Conservation (phyloP, 306 rosid genomes). For the Oxytropis ochrocephala region DNA sequence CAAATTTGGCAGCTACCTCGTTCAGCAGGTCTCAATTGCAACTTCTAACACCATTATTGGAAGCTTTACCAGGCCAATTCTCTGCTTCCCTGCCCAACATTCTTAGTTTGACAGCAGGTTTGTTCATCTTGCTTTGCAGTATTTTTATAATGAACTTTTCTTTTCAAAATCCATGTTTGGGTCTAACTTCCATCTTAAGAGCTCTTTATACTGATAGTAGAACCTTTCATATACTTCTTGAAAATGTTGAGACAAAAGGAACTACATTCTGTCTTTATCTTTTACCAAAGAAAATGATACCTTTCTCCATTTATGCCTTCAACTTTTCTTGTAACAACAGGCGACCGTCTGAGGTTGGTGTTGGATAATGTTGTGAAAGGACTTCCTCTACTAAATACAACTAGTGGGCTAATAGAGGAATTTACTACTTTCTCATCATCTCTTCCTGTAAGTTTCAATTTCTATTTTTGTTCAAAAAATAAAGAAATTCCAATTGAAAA, state of each 20-base stretch:
- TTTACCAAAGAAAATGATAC: slow-evolving; percentile 11
- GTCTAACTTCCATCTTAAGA: not conserved
- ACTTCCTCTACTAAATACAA: slow-evolving; percentile 41
- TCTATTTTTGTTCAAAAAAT: not conserved
- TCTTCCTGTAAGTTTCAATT: slow-evolving; percentile 59
- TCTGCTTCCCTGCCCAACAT: slow-evolving; percentile 44
- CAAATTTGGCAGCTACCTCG: slow-evolving; percentile 61
- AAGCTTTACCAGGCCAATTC: slow-evolving; percentile 45
- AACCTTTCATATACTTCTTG: not conserved
- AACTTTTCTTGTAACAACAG: slow-evolving; percentile 37
- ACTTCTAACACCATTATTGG: slow-evolving; percentile 49
- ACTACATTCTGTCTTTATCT: not conserved
- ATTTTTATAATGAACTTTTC: not conserved
- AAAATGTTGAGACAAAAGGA: not conserved
- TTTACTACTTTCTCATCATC: slow-evolving; percentile 44
- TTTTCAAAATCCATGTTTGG: slow-evolving; percentile 7
- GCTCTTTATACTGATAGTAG: no score
- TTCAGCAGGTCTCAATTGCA: slow-evolving; percentile 60
- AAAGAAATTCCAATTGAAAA: not conserved
- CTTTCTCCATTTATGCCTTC: slow-evolving; percentile 17
- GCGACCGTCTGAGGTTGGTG: slow-evolving; percentile 40
- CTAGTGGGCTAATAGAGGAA: slow-evolving; percentile 50
- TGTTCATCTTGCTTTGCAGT: slow-evolving; percentile 17
- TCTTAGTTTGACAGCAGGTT: slow-evolving; percentile 59
- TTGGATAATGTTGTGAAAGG: slow-evolving; percentile 48